phyloP scores from a whole-genome alignment of 1,284 basidiomycete genomes.

The Schizopora paradoxa region DNA sequence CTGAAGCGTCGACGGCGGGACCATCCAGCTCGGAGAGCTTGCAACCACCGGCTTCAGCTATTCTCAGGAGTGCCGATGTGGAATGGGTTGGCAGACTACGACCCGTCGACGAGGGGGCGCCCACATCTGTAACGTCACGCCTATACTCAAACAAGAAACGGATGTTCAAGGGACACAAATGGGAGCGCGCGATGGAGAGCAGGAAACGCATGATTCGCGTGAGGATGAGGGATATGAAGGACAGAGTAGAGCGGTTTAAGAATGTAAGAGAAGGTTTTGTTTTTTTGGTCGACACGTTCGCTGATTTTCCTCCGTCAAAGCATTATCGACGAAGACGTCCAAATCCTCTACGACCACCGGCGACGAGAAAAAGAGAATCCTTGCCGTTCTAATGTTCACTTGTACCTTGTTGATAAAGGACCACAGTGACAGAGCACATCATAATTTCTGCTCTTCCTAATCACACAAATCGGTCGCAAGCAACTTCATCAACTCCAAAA shows the following conservation, averaged over 20 bases:
- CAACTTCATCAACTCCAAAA: too few species aligned
- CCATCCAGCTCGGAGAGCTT: not conserved
- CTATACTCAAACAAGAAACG: slow-evolving; percentile 68
- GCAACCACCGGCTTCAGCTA: slow-evolving; percentile 1
- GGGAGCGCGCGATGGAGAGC: slow-evolving; percentile 54
- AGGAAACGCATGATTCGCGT: slow-evolving; percentile 42
- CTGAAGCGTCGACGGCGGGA: not conserved
- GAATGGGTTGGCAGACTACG: slow-evolving; percentile 32
- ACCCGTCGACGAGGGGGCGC: slow-evolving; percentile 56
- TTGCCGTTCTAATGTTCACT: slow-evolving; percentile 14
- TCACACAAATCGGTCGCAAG: too few species aligned
- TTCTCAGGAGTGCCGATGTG: slow-evolving; percentile 19
- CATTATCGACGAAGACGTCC: slow-evolving; percentile 10
- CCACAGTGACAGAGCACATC: too few species aligned
- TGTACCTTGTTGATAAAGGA: too few species aligned
- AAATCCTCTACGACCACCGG: slow-evolving; percentile 10
- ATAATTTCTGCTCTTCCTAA: too few species aligned
- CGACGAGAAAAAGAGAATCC: slow-evolving; percentile 12
- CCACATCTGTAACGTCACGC: slow-evolving; percentile 43
- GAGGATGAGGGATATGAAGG: slow-evolving; percentile 61
- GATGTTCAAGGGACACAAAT: slow-evolving; percentile 86
- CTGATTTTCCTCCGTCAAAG: not conserved
- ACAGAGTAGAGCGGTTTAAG: slow-evolving; percentile 59
- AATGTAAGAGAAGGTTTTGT: slow-evolving; percentile 38
- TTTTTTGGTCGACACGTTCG: slow-evolving; percentile 5